A percentile compares a stretch with the other conserved stretches of the same genome.
Conservation (phyloP, 179 eudicot genomes). For the Beta macrorhiza region DNA sequence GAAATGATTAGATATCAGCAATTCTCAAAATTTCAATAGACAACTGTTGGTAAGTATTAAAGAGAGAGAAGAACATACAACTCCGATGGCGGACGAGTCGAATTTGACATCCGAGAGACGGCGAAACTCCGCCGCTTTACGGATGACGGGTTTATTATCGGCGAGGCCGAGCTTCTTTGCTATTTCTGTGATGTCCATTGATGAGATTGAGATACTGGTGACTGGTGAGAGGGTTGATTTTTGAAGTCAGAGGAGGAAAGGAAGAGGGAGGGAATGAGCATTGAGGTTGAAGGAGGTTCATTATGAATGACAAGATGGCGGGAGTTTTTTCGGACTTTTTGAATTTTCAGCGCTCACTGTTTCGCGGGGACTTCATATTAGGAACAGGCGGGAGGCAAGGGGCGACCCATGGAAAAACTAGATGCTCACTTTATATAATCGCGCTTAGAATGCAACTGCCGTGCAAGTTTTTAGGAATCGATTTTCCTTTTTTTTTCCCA, state of each 20-base stretch:
- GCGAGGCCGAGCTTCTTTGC: slow-evolving; percentile 62
- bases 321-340: not conserved
- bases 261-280: not conserved
- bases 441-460: too few relatives aligned
- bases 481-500: too few relatives aligned
- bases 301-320: not conserved
- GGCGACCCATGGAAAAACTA: too few relatives aligned
- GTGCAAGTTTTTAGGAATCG: too few relatives aligned
- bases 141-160: slow-evolving; percentile 55
- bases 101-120: slow-evolving; percentile 82
- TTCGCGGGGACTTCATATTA: not conserved
- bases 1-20: not conserved
- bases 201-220: too few relatives aligned
- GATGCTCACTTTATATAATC: too few relatives aligned
- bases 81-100: slow-evolving; percentile 73
- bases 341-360: not conserved
- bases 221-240: not conserved
- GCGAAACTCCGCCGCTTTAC: slow-evolving; percentile 93
- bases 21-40: not conserved
- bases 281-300: not conserved
- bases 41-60: not conserved
- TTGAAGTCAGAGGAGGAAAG: not conserved
- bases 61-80: slow-evolving; percentile 40
- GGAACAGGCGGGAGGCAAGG: not conserved
- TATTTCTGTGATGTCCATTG: slow-evolving; percentile 66